Evolutionary conservation across 2,329 filamentous ascomycete species (phyloP).

Genomic region (Colletotrichum sp.): DNA sequence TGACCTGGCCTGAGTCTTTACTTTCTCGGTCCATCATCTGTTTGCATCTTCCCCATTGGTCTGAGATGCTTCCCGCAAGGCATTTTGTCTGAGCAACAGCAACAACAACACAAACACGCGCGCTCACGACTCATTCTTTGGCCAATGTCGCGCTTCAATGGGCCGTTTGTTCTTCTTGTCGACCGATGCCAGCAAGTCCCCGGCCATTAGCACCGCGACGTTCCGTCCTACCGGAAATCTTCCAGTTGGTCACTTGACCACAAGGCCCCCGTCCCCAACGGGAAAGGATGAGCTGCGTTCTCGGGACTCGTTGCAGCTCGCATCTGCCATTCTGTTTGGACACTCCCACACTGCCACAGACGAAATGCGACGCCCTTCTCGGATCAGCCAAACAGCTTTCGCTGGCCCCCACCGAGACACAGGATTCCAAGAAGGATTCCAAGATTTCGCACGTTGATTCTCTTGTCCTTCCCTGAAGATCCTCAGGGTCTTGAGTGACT

Average conservation of each 20-base stretch:
- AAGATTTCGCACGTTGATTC: slow-evolving; percentile 1
- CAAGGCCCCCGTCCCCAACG: not conserved
- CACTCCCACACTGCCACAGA: slow-evolving; percentile 1
- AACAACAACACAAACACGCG: not conserved
- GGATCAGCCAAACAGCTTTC: not conserved
- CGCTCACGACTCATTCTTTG: not conserved
- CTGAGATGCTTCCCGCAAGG: not conserved
- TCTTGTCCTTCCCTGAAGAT: slow-evolving; percentile 15
- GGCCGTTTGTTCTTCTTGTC: not conserved
- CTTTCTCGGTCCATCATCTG: not conserved
- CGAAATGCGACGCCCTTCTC: not conserved
- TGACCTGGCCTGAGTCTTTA: not conserved
- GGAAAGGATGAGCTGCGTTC: slow-evolving; percentile 9
- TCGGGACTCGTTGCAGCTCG: not conserved
- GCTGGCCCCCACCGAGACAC: not conserved
- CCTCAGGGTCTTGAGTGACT: not conserved
- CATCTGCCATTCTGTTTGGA: not conserved
- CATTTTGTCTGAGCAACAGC: not conserved
- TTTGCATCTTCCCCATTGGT: not conserved
- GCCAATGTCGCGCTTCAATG: not conserved
- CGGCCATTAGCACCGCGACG: not conserved
- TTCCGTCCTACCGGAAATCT: slow-evolving; percentile 14
- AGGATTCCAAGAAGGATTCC: slow-evolving; percentile 2
- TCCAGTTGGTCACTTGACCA: slow-evolving; percentile 20
- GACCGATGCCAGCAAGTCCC: not conserved